phyloP scores from a whole-genome alignment of 495 filamentous ascomycete genomes.

The Penicillium paxilli region DNA sequence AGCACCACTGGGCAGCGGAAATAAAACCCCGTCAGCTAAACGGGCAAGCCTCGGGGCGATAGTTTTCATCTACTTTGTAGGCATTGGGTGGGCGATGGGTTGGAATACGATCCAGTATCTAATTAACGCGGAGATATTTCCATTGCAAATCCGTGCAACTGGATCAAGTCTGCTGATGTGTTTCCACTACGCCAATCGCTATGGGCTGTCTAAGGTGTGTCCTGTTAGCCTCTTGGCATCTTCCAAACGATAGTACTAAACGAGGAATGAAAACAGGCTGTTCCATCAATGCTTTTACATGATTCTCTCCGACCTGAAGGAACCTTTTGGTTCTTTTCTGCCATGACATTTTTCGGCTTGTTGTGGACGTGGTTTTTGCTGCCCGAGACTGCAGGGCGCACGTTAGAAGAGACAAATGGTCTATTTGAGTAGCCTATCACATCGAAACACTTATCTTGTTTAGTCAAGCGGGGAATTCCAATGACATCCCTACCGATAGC shows the following conservation, averaged over 20 bases:
- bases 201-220: conserved; percentile 43
- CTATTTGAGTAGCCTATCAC: neutral
- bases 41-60: conserved; percentile 46
- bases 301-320: conserved; percentile 29
- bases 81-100: conserved; percentile 63
- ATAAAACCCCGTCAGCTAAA: conserved; percentile 3
- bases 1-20: conserved; percentile 14
- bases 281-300: conserved; percentile 45
- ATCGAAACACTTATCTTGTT: too few species aligned
- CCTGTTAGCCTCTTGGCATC: neutral
- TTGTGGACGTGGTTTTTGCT: conserved; percentile 1
- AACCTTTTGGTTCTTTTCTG: conserved; percentile 65
- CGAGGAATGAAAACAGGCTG: conserved; percentile 21
- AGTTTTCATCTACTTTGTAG: conserved; percentile 56
- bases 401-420: neutral
- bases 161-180: conserved; percentile 26
- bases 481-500: too few species aligned
- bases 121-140: conserved; percentile 66
- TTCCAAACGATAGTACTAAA: neutral
- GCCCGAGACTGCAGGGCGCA: neutral
- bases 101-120: conserved; percentile 71
- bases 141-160: conserved; percentile 35
- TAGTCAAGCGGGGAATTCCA: too few species aligned
- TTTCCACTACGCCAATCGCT: conserved; percentile 64
- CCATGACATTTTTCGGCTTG: conserved; percentile 48